Evolutionary conservation across 495 filamentous ascomycete genomes (phyloP), one percentile per base, ranked within the genome.

Genomic region (Terfezia claveryi): DNA sequence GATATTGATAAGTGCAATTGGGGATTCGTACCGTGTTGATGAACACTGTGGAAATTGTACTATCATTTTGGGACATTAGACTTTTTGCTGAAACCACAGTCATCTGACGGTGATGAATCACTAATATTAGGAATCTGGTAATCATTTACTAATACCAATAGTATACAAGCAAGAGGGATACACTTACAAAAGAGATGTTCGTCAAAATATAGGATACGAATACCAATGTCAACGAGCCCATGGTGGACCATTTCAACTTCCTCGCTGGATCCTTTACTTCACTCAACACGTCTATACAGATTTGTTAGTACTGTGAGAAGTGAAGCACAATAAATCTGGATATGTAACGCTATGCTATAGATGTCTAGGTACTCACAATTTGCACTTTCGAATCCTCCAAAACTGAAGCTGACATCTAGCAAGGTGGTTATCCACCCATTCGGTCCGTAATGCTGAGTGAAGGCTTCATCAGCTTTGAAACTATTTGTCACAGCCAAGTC

Each of bases 171-270:
- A 14, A 20, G 20, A n/a, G 9, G 44, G 44, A 10, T 27, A 17
- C 51, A 17, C 69, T 56, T 58, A 72, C 69, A 54, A 75, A 77
- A 57, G 64, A 59, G 51, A 75, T 59, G 50, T 74, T 75, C 9
- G 70, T 66, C 0, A 72, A 54, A 32, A 73, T 65, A 57, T 69
- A 74, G 1, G 74, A 57, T 10, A 67, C n/a, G 6, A 54, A 51
- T 7, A 70, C 57, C 9, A 73, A 46, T 2, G 23, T 37, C 8
- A 73, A 57, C 0, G 63, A 67, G 5, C 64, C 50, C 11, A 67
- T 57, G 2, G 68, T 69, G 12, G 64, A 67, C 11, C 52, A 63
- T 10, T 70, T 70, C 54, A 68, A 71, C 2, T 51, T 68, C 38
- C 61, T 68, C 49, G 65, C 67, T 14, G 74, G 73, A 36, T 62